phyloP scores from a whole-genome alignment of 1,139 yeast genomes.

The Blastobotrys capitulatus region DNA sequence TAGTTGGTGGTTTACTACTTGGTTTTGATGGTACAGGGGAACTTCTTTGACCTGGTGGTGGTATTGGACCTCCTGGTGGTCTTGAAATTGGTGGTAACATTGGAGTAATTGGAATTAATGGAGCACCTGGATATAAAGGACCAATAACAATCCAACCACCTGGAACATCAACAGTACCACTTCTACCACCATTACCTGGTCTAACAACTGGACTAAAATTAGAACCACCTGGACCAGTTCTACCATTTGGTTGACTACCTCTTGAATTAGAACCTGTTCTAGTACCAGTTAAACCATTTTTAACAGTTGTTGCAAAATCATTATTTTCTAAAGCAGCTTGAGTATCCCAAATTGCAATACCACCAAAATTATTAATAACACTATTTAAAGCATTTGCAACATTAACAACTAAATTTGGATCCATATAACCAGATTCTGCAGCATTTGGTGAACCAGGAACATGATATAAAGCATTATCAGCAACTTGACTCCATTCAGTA shows the following conservation, averaged over 20 bases:
- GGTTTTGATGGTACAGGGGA: too few relatives aligned
- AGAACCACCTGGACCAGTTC: too few relatives aligned
- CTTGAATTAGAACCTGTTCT: neutral
- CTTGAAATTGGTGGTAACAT: too few relatives aligned
- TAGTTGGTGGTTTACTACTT: too few relatives aligned
- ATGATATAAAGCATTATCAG: constrained; percentile 25
- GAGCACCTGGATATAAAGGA: too few relatives aligned
- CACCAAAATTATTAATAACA: constrained; percentile 51
- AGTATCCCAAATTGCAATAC: constrained; percentile 90
- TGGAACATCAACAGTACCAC: too few relatives aligned
- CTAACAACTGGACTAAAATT: too few relatives aligned
- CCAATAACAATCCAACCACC: too few relatives aligned
- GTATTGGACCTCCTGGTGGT: too few relatives aligned
- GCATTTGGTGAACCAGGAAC: constrained; percentile 64
- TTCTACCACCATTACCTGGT: too few relatives aligned
- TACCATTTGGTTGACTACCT: neutral
- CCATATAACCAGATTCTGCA: constrained; percentile 59
- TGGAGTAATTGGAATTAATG: too few relatives aligned
- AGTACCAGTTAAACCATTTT: constrained; percentile 36
- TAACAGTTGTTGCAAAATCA: constrained; percentile 42
- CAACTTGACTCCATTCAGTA: constrained; percentile 55
- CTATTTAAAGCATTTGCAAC: constrained; percentile 20
- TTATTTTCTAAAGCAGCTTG: constrained; percentile 64
- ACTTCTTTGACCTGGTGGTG: too few relatives aligned
- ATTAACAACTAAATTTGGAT: constrained; percentile 23